phyloP scores from a whole-genome alignment of 2,329 filamentous ascomycete species.

The Phaeoacremonium minimum region DNA sequence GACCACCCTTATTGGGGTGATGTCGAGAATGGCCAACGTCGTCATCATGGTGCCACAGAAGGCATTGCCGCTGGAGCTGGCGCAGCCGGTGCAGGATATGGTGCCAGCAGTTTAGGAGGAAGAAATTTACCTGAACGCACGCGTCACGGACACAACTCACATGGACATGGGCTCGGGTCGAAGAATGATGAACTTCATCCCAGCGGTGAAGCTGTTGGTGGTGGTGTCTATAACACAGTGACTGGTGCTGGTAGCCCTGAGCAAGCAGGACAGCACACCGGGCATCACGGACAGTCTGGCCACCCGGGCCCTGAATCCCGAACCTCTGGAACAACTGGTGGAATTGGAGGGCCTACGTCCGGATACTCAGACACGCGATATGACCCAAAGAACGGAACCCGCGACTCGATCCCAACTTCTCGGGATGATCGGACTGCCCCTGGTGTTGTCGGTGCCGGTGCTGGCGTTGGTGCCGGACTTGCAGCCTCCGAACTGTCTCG shows the following conservation, averaged over 20 bases:
- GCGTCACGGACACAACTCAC: conserved; percentile 1
- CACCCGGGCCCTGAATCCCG: conserved; percentile 5
- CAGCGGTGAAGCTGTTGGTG: not conserved
- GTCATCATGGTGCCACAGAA: conserved; percentile 1
- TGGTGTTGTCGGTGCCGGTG: conserved; percentile 2
- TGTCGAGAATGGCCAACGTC: conserved; percentile 1
- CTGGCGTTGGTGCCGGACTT: conserved; percentile 8
- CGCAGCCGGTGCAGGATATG: no score
- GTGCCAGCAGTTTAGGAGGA: no score
- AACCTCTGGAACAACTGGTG: conserved; percentile 1
- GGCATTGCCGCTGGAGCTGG: no score
- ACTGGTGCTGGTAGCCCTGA: conserved; percentile 6
- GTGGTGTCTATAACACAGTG: conserved; percentile 7
- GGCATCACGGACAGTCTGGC: conserved; percentile 2
- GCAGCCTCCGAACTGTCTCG: conserved; percentile 8
- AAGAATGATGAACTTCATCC: no score
- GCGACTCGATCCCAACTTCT: conserved; percentile 7
- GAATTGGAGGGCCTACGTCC: no score
- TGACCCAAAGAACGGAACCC: conserved; percentile 6
- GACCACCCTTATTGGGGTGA: conserved; percentile 8
- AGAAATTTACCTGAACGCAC: conserved; percentile 4
- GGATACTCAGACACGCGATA: not conserved
- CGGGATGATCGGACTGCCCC: conserved; percentile 6
- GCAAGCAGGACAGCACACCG: conserved; percentile 1
- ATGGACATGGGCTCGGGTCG: no score